These are phyloP conservation scores for Auriscalpium orientale DNA, from an alignment of 768 basidiomycete species.

Conservation along the genomic window DNA sequence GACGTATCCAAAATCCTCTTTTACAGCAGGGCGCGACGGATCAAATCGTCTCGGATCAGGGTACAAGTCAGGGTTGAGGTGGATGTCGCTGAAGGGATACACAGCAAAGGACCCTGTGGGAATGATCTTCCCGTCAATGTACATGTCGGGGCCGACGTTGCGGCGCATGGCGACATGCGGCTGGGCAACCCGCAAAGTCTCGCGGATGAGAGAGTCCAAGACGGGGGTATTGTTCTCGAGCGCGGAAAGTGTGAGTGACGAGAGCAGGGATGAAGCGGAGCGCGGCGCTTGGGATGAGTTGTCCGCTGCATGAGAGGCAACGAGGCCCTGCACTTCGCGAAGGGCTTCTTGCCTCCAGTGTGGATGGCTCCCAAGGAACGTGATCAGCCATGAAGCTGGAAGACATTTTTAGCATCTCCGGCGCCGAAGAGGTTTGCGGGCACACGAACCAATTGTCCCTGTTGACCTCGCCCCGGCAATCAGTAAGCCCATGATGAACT, in stretches of 20 bases:
- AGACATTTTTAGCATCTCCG: slow-evolving; percentile 1
- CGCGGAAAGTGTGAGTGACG: slow-evolving; percentile 53
- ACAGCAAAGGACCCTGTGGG: slow-evolving; percentile 70
- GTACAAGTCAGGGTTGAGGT: slow-evolving; percentile 65
- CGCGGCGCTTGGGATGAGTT: slow-evolving; percentile 1
- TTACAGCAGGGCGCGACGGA: slow-evolving; percentile 39
- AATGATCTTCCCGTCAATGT: slow-evolving; percentile 61
- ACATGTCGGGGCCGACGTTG: slow-evolving; percentile 64
- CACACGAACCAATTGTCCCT: slow-evolving; percentile 52
- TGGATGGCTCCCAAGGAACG: slow-evolving; percentile 59
- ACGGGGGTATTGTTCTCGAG: slow-evolving; percentile 69
- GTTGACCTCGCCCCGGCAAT: slow-evolving; percentile 79
- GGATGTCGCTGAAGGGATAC: slow-evolving; percentile 76
- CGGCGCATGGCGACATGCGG: slow-evolving; percentile 77
- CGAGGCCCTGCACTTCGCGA: slow-evolving; percentile 49
- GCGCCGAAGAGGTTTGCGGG: neutral
- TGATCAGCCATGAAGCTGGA: slow-evolving; percentile 65
- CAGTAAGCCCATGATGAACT: slow-evolving; percentile 80
- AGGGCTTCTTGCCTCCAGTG: slow-evolving; percentile 60
- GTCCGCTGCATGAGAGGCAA: slow-evolving; percentile 19
- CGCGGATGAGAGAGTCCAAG: slow-evolving; percentile 65
- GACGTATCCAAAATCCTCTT: slow-evolving; percentile 54
- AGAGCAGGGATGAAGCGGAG: slow-evolving; percentile 41
- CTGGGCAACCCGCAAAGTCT: slow-evolving; percentile 73
- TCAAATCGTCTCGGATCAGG: slow-evolving; percentile 75